Evolutionary conservation across 1,284 basidiomycete genomes (phyloP), one percentile per base, ranked within the genome.

Genomic region (Cutaneotrichosporon sp.): DNA sequence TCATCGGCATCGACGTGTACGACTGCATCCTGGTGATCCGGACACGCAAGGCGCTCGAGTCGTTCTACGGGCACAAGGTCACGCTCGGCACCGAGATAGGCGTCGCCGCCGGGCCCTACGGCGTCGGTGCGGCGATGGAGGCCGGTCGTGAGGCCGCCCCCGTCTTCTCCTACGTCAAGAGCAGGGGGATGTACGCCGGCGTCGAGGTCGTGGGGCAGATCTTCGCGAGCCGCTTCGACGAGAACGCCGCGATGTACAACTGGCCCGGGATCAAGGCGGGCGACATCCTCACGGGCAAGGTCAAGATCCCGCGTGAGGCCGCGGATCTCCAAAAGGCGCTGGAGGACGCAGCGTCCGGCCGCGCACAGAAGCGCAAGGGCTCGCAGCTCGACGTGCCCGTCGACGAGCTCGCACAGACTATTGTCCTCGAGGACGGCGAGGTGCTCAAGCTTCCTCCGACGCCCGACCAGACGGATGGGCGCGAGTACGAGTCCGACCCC

Each of bases 41-140:
- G 20, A 79, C 80, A 0, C 79, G 81, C 55, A 72, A 79, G 34
- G 82, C 83, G 0, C 76, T 85, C 56, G 79, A 83, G 52, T 73
- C 79, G 2, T 85, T 85, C 71, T 73, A 71, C 45, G 78, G 79
- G 5, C 82, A 83, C 72, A 84, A 84, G 63, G 76, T 81, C 14
- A 83, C 83, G 0, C 64, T 84, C 6, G 83, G 83, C 0, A 74
- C 81, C 0, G 83, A 84, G 63, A 77, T 83, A 0, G 83, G 73
- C 8, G 78, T 84, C 1, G 82, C 80, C 0, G 82, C 83, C 0
- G 84, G 84, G 0, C 83, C 83, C 1, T 81, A 81, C 27, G 84
- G 84, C 0, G 75, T 79, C 0, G 83, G 83, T 2, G 80, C 80
- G 4, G 78, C 78, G 0, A 75, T 76, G 3, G 83, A 84, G 67